Base-by-base conservation (phyloP, 257 asterid genomes). In the Leonotis leonurus region DNA sequence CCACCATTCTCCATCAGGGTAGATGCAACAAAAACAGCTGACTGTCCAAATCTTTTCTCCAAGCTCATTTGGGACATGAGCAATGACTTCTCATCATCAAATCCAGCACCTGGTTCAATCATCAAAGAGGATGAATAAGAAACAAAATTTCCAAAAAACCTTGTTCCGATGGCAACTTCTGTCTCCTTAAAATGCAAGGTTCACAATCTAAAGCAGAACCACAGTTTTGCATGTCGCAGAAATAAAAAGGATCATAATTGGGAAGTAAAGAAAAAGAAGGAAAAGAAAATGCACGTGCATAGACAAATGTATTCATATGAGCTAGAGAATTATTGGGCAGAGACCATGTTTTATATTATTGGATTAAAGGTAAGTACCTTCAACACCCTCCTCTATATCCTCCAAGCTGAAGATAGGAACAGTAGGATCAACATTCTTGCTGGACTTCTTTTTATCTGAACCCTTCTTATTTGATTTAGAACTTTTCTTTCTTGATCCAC, bases 1-100 rank as follows among this genome's bases (percentile, higher is more conserved):
- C 98, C 98, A 45, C 98, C 98, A 75, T 88, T 91, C 80, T 91
- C 98, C 95, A 91, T 85, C 16, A 91, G 79, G 30, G 98, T 91
- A 21, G 98, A 91, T 41, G 98, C 96, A 52, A 91, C 98, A 83
- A 91, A 91, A 70, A 91, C 98, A 27, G 96, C 89, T 0, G 98
- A 91, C 72, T 84, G 96, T 36, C 98, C 98, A 73, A 91, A 91
- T 80, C 96, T 86, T 78, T 86, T 86, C 86, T 91, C 98, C 50
- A 91, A 84, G 83, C 88, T 88, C 95, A 86, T 80, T 77, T 91
- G 94, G 59, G 98, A 91, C 96, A 88, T 86, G 64, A 86, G 87
- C 64, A 83, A 73, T 58, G 98, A 79, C 78, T 84, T 91, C 67
- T 88, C 98, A 70, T 88, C 98, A 76, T 90, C 98, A 62, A 90